Percentiles rank a stretch among this genome's conserved stretches.
Evolutionary conservation across 345 rosid species (phyloP).

Genomic region (Litchi chinensis): DNA sequence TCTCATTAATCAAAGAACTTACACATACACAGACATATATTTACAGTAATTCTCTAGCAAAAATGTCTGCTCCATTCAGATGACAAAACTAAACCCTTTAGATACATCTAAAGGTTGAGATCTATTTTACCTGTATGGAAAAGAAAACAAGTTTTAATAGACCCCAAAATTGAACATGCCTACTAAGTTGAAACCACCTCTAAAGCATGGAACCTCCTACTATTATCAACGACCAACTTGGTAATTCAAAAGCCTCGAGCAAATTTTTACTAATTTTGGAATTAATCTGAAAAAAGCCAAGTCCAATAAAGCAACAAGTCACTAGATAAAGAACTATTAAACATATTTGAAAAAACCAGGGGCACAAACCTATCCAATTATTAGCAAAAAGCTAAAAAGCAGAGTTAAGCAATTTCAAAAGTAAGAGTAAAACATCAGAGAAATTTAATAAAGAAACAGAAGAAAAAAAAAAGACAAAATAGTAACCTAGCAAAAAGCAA

Average conservation of each 20-base stretch:
- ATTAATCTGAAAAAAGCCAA: background rate
- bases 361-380: background rate
- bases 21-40: background rate
- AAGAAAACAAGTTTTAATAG: background rate
- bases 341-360: background rate
- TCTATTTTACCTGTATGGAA: background rate
- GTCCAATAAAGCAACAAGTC: background rate
- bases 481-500: background rate
- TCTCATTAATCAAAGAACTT: background rate
- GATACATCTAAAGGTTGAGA: background rate
- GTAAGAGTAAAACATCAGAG: background rate
- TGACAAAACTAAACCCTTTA: background rate
- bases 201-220: background rate
- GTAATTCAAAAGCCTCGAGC: background rate
- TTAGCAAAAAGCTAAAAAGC: background rate
- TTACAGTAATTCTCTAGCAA: background rate
- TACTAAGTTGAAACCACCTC: background rate
- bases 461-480: background rate
- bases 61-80: background rate
- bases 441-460: background rate
- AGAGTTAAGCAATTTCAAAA: background rate
- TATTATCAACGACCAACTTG: background rate
- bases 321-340: background rate
- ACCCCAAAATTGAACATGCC: background rate
- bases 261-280: background rate